These are phyloP conservation scores for Suhomyces guaymorum DNA, from an alignment of 1,139 yeast species.

Conservation along the genomic window DNA sequence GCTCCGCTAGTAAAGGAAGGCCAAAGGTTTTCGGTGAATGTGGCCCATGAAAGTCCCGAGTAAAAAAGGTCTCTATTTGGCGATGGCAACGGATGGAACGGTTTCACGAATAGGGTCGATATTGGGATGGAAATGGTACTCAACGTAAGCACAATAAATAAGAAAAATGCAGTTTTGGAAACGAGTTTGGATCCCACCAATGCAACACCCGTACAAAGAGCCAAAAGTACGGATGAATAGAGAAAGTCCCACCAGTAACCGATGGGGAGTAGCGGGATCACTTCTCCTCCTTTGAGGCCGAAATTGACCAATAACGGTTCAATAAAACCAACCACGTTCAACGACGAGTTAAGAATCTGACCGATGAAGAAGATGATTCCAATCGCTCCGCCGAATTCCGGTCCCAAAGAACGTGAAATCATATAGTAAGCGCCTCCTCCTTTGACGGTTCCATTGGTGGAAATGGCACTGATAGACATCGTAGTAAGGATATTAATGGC, in stretches of 20 bases:
- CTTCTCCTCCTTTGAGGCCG: constrained; percentile 57
- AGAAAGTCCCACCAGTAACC: constrained; percentile 59
- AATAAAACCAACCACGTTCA: constrained; percentile 78
- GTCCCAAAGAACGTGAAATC: constrained; percentile 78
- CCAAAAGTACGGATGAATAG: constrained; percentile 66
- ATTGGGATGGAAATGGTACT: constrained; percentile 84
- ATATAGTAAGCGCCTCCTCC: constrained; percentile 87
- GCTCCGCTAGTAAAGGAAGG: constrained; percentile 89
- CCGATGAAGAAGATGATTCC: constrained; percentile 78
- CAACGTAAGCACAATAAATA: constrained; percentile 66
- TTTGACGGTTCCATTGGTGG: constrained; percentile 79
- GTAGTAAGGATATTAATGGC: constrained; percentile 68
- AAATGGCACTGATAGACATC: constrained; percentile 72
- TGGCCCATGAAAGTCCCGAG: constrained; percentile 72
- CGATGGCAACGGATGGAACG: constrained; percentile 48
- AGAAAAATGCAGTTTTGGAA: constrained; percentile 75
- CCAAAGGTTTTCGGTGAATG: constrained; percentile 61
- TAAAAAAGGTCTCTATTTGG: constrained; percentile 53
- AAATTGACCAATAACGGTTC: constrained; percentile 74
- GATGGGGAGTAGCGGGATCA: constrained; percentile 49
- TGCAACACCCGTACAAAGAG: constrained; percentile 75
- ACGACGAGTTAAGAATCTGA: constrained; percentile 70
- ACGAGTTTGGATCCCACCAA: constrained; percentile 82
- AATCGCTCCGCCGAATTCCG: constrained; percentile 83
- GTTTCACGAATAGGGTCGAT: constrained; percentile 64